These are phyloP conservation scores for Solanum infundibuliforme DNA, from an alignment of 257 asterid genomes.

Conservation along the genomic window DNA sequence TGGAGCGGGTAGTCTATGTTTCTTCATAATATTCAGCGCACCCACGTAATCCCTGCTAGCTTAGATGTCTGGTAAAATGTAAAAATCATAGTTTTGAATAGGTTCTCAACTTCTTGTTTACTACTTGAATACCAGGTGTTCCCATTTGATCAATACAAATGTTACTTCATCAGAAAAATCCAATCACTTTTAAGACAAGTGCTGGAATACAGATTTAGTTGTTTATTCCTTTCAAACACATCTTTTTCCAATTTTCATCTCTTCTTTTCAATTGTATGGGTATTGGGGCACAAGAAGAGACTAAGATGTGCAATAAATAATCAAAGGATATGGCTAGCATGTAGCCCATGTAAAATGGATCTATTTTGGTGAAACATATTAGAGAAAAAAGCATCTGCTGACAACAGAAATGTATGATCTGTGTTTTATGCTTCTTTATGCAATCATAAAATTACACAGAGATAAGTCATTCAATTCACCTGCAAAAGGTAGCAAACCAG, in stretches of 20 bases:
- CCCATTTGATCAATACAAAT: neutral
- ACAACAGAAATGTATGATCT: neutral
- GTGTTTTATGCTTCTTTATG: neutral
- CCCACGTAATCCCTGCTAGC: neutral
- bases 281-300: neutral
- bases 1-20: neutral
- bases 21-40: neutral
- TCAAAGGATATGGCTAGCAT: neutral
- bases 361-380: neutral
- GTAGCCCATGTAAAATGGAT: neutral
- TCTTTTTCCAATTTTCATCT: neutral
- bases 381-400: neutral
- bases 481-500: conserved; percentile 94
- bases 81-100: neutral
- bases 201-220: neutral
- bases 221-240: neutral
- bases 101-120: neutral
- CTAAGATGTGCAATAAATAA: neutral
- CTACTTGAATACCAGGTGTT: neutral
- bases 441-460: neutral
- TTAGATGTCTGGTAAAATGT: neutral
- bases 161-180: neutral
- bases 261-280: neutral
- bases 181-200: neutral
- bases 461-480: conserved; percentile 12